Conservation (phyloP, 306 rosid species). For the Amphicarpaea edgeworthii region DNA sequence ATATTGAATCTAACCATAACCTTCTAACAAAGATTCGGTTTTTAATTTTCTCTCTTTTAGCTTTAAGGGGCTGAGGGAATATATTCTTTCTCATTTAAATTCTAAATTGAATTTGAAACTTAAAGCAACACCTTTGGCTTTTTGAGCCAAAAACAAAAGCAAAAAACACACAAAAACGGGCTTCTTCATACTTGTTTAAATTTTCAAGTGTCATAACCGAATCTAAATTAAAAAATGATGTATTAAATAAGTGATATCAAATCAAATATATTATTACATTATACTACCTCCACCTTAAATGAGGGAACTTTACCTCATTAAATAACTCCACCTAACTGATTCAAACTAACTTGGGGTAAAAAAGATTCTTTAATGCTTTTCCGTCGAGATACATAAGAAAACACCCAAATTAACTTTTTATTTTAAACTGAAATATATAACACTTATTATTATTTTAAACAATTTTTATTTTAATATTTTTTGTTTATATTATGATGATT, state of each 20-base stretch:
- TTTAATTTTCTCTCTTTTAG: conserved; percentile 23
- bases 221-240: not conserved
- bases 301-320: conserved; percentile 20
- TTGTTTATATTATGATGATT: not conserved
- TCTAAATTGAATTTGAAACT: conserved; percentile 41
- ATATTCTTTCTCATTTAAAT: conserved; percentile 30
- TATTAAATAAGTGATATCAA: not conserved
- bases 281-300: not conserved
- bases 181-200: not conserved
- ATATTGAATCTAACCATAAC: conserved; percentile 20
- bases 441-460: not conserved
- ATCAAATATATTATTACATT: not conserved
- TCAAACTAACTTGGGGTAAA: not conserved
- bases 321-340: conserved; percentile 15
- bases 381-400: not conserved
- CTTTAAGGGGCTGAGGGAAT: conserved; percentile 32
- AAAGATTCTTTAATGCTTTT: not conserved
- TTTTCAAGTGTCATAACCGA: conserved; percentile 2
- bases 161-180: conserved; percentile 10
- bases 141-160: conserved; percentile 44
- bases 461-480: not conserved
- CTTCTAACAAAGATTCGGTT: conserved; percentile 38
- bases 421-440: not conserved
- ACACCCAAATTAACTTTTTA: not conserved
- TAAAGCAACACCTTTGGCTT: conserved; percentile 44